These are phyloP conservation scores for Penicillium occitanis DNA, from an alignment of 2,329 filamentous ascomycete species.

Conservation along the genomic window DNA sequence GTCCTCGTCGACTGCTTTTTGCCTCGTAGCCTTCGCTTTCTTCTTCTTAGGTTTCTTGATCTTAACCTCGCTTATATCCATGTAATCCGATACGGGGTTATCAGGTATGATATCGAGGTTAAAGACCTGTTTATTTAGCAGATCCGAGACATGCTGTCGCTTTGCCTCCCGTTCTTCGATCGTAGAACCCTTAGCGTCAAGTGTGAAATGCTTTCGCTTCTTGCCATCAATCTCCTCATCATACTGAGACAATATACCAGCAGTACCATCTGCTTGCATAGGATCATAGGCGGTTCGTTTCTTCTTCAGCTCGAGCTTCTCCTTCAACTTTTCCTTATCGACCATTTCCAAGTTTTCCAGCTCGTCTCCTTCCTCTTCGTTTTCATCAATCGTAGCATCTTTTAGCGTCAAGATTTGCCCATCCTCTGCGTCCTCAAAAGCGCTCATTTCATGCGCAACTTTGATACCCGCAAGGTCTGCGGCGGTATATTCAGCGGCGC, in stretches of 20 bases:
- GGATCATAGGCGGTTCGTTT: constrained; percentile 87
- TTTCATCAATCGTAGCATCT: constrained; percentile 79
- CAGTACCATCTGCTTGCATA: constrained; percentile 61
- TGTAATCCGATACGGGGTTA: constrained; percentile 76
- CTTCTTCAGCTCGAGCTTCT: constrained; percentile 84
- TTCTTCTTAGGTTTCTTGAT: constrained; percentile 90
- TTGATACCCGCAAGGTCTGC: constrained; percentile 87
- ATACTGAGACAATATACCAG: constrained; percentile 79
- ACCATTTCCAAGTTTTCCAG: constrained; percentile 53
- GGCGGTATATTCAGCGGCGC: constrained; percentile 74
- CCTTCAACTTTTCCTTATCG: constrained; percentile 49
- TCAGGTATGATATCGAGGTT: constrained; percentile 72
- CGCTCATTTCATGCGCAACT: constrained; percentile 80
- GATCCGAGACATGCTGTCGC: constrained; percentile 54
- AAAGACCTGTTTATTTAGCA: constrained; percentile 64
- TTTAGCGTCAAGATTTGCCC: constrained; percentile 95
- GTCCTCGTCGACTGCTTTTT: constrained; percentile 64
- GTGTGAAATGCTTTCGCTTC: constrained; percentile 81
- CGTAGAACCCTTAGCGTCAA: constrained; percentile 73
- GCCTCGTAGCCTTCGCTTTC: constrained; percentile 73
- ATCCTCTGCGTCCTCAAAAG: constrained; percentile 73
- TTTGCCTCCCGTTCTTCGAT: constrained; percentile 62
- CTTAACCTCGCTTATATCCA: constrained; percentile 83
- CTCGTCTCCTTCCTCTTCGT: constrained; percentile 86
- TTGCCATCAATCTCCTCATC: constrained; percentile 94